Evolutionary conservation across 768 basidiomycete species (phyloP), one percentile per base, ranked within the genome.

Genomic region (Suillus brevipes): DNA sequence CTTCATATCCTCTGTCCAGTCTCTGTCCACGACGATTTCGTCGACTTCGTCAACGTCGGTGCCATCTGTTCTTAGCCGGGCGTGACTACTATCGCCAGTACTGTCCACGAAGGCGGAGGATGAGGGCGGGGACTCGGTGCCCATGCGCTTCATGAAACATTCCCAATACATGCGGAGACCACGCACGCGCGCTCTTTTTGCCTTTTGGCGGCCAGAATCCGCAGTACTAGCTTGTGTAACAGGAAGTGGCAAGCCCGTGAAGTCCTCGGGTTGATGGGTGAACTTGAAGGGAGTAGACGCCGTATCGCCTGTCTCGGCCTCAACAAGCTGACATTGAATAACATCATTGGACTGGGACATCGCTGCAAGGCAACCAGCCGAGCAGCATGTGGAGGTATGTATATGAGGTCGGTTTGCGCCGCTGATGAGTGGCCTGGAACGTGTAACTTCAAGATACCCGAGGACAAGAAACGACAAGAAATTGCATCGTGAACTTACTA

Each of bases 1-100:
- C 73, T 82, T 85, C 66, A 84, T 79, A 65, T 86, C 85, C 63
- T 87, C 86, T 3, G 82, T 78, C 89, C 89, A 90, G 38, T 81
- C 77, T 56, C 90, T 83, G 74, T 93, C 91, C 18, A 93, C 91
- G 28, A 93, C 86, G 25, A 92, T 85, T 78, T 90, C 85, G 74
- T 93, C 85, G 9, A 92, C 86, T 61, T 80, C 77, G 37, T 79
- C 80, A 7, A 71, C 77, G 10, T 76, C 68, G 36, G 47, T 25
- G 42, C 74, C 79, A 16, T 80, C 80, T 20, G 74, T 71, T 40
- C 72, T 65, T 8, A 53, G 67, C n/a, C 67, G 77, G 14, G 68
- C 57, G 40, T 75, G 79, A 45, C 72, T 80, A 63, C 76, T 77
- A 69, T 83, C 84, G 3, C 73, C 72, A 28, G 78, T 77, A 66